phyloP scores from a whole-genome alignment of 176 grass and related monocot genomes.

The Microstegium vimineum region DNA sequence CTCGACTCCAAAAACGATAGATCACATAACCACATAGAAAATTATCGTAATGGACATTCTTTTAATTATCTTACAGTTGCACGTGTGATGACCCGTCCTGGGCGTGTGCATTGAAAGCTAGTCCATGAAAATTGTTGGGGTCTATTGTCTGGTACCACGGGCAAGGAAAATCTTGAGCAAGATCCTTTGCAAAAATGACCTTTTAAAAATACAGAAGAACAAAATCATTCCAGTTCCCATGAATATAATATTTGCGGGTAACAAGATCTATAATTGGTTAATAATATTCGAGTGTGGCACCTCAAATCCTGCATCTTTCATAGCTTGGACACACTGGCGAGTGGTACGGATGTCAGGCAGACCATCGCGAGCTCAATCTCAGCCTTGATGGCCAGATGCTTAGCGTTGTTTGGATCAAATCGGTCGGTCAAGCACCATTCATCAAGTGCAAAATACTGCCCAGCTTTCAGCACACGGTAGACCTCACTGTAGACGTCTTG shows the following conservation, averaged over 20 bases:
- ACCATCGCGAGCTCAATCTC: slow-evolving; percentile 42
- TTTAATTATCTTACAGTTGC: slow-evolving; percentile 18
- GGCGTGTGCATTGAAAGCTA: slow-evolving; percentile 17
- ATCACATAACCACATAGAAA: not conserved
- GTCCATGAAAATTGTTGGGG: not conserved
- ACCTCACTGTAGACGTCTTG: slow-evolving; percentile 36
- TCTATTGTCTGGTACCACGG: slow-evolving; percentile 44
- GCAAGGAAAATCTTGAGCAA: slow-evolving; percentile 31
- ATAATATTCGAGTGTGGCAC: not conserved
- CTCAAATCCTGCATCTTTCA: slow-evolving; percentile 45
- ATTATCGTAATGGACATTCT: rapidly evolving
- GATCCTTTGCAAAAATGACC: not conserved
- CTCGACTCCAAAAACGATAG: too few relatives aligned
- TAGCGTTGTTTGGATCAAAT: slow-evolving; percentile 35
- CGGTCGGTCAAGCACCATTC: slow-evolving; percentile 43
- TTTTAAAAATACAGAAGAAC: not conserved
- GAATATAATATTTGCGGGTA: not conserved
- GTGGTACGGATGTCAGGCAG: slow-evolving; percentile 38
- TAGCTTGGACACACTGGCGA: slow-evolving; percentile 38
- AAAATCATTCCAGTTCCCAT: too few relatives aligned
- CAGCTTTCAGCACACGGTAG: slow-evolving; percentile 42
- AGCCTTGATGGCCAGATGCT: slow-evolving; percentile 33
- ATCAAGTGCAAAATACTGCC: slow-evolving; percentile 35
- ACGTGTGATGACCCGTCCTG: slow-evolving; percentile 9
- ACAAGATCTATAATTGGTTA: not conserved